Evolutionary conservation across 169 alveolate species (phyloP), one percentile per base, ranked within the genome.

Genomic region (Plasmodium cynomolgi): DNA sequence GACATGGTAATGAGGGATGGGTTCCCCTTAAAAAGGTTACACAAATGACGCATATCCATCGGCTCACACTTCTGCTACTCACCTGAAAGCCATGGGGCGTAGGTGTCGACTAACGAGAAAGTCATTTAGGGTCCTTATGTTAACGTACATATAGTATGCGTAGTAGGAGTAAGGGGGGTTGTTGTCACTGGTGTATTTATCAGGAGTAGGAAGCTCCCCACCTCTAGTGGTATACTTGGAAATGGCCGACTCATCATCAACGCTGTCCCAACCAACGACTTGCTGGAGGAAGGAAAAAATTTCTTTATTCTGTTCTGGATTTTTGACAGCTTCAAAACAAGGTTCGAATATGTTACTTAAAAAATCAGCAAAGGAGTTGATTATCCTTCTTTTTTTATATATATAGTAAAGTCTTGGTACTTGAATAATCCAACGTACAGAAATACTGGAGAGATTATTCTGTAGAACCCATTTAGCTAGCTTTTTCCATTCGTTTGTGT

Each of bases 81-180:
- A 96, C 97, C 97, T 96, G 95, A 96, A 97, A 71, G 96, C 93
- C 77, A 96, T 75, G 11, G 98, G 97, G 39, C 97, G 93, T 93
- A 98, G 71, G 8, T 98, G 98, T 37, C 98, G 84, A 54, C 96
- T 85, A 37, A 75, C 95, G 88, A 98, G 88, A 62, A 98, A 97
- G 85, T 96, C 95, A 92, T 98, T 98, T 68, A 98, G 92, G 44
- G 96, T 92, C 17, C 97, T 93, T 41, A 98, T 93, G 92, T 98
- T 98, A n/a, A 97, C 97, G 91, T 98, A 97, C 88, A 98, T 97
- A 93, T 98, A 98, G 96, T 96, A 98, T 23, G 97, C 96, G 97
- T 98, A 98, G 96, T 98, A 98, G 81, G 98, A 94, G 96, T 98
- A 98, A 2, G 99, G 99, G 23, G 99, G 99, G 62, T 97, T 98